Percentiles rank a stretch among this genome's conserved stretches.
Conservation (phyloP, 2,329 filamentous ascomycete species). For the Leptodontidium sp. region DNA sequence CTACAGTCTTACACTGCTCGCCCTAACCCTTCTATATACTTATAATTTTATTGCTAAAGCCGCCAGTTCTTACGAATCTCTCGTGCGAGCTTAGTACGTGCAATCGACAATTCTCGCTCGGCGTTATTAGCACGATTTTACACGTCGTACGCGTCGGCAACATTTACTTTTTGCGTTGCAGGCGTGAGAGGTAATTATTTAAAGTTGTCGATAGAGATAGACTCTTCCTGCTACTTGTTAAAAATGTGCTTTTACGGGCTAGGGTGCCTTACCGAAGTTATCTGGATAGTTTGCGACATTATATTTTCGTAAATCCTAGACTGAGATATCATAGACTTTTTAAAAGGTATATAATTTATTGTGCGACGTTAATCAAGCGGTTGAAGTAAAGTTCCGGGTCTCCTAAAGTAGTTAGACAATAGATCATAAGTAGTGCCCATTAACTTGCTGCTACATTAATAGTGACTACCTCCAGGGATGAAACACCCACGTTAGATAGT, state of each 20-base stretch:
- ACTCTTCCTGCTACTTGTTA: conserved; percentile 16
- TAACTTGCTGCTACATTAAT: neutral
- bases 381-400: too few species aligned
- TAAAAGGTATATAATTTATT: too few species aligned
- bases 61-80: conserved; percentile 29
- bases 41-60: too few species aligned
- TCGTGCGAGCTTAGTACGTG: conserved; percentile 24
- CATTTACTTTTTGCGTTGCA: conserved; percentile 28
- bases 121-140: conserved; percentile 26
- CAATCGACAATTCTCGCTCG: conserved; percentile 30
- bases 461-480: neutral
- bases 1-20: too few species aligned
- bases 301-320: too few species aligned
- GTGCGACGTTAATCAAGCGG: too few species aligned
- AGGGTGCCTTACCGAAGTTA: conserved; percentile 11
- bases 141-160: too few species aligned
- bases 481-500: neutral
- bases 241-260: conserved; percentile 14
- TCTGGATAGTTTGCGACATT: too few species aligned
- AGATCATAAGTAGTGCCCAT: conserved; percentile 1
- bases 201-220: conserved; percentile 10
- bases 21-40: too few species aligned
- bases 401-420: too few species aligned
- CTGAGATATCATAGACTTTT: too few species aligned
- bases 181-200: conserved; percentile 28